A percentile compares a stretch with the other conserved stretches of the same genome.
These are phyloP conservation scores for Pyrenochaeta sp. DNA, from an alignment of 2,329 filamentous ascomycete genomes.

Conservation along the genomic window DNA sequence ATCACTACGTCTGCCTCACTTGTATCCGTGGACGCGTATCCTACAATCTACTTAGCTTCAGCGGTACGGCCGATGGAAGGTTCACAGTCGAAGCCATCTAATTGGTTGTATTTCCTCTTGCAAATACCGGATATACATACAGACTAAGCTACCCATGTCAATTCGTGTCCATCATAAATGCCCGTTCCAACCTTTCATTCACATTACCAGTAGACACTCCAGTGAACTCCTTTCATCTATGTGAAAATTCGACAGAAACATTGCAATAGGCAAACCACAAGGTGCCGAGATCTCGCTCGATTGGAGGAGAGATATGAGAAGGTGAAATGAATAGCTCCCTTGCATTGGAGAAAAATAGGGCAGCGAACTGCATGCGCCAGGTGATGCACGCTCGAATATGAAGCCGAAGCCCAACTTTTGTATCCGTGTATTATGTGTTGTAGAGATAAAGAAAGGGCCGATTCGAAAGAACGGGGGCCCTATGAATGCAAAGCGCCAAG, in stretches of 20 bases:
- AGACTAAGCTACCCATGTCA: neutral
- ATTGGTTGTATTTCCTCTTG: neutral
- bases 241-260: too few relatives aligned
- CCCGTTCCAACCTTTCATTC: neutral
- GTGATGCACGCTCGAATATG: conserved; percentile 2
- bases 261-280: too few relatives aligned
- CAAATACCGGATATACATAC: conserved; percentile 1
- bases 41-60: too few relatives aligned
- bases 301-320: neutral
- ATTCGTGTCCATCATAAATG: neutral
- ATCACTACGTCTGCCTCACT: too few relatives aligned
- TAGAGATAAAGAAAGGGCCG: neutral
- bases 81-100: neutral
- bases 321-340: neutral
- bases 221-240: neutral
- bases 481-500: conserved; percentile 17
- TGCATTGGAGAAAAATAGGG: neutral
- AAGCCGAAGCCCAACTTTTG: conserved; percentile 10
- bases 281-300: neutral
- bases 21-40: too few relatives aligned
- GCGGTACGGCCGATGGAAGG: too few relatives aligned
- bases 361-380: neutral
- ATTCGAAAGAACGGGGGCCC: neutral
- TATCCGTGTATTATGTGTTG: conserved; percentile 11
- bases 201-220: neutral